These are phyloP conservation scores for Boechera stricta DNA, from an alignment of 345 rosid genomes.

Conservation along the genomic window DNA sequence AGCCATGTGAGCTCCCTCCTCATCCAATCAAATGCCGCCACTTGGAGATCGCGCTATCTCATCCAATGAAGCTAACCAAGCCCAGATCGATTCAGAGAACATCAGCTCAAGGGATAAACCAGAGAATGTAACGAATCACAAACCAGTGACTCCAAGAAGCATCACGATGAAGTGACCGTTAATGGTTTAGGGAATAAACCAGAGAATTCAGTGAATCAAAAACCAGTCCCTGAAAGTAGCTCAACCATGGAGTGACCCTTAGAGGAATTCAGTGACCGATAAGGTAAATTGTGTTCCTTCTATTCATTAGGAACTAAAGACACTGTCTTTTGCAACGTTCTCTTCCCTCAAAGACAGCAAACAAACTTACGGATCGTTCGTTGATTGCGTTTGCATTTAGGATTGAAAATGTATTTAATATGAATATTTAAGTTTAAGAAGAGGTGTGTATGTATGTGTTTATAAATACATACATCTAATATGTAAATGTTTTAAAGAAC, in stretches of 20 bases:
- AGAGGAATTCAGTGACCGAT: not conserved
- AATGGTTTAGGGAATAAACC: constrained; percentile 7
- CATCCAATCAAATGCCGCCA: constrained; percentile 14
- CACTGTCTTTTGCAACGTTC: not conserved
- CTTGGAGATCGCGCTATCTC: constrained; percentile 32
- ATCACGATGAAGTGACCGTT: not conserved
- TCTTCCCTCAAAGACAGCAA: constrained; percentile 8
- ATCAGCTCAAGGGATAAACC: constrained; percentile 14
- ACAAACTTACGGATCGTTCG: not conserved
- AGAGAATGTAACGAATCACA: constrained; percentile 13
- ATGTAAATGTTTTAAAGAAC: not conserved
- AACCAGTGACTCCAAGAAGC: not conserved
- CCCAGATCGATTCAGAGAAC: constrained; percentile 7
- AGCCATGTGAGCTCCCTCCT: constrained; percentile 23
- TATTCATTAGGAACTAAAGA: constrained; percentile 6
- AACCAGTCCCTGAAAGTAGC: constrained; percentile 14
- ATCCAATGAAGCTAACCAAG: constrained; percentile 20
- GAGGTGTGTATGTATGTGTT: not conserved
- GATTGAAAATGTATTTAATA: constrained; percentile 16
- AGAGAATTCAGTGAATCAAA: not conserved
- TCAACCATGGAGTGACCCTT: not conserved
- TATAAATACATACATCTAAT: constrained; percentile 2
- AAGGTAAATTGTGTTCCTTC: not conserved
- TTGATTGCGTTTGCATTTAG: constrained; percentile 25
- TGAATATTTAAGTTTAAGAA: not conserved